Percentiles rank a stretch among this genome's conserved stretches.
These are phyloP conservation scores for Tilletia walkeri DNA, from an alignment of 1,284 basidiomycete species.

Conservation along the genomic window DNA sequence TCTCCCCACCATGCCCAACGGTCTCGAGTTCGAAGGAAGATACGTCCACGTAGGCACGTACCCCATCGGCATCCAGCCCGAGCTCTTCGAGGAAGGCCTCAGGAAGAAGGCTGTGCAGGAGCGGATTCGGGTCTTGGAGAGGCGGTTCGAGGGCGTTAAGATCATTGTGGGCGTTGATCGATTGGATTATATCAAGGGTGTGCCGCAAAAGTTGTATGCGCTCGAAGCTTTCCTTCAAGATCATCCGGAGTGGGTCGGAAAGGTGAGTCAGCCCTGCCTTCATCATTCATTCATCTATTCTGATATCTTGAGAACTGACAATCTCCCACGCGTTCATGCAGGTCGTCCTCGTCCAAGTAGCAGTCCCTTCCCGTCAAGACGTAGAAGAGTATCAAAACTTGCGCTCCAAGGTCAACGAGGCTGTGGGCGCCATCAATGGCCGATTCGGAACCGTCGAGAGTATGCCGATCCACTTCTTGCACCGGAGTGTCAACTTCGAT, in stretches of 20 bases:
- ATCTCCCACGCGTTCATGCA: slow-evolving; percentile 44
- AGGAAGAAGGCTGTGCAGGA: slow-evolving; percentile 73
- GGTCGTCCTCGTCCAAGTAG: slow-evolving; percentile 93
- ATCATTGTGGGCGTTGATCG: slow-evolving; percentile 97
- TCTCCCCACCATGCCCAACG: slow-evolving; percentile 96
- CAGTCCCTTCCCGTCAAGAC: slow-evolving; percentile 94
- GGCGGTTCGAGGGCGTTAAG: slow-evolving; percentile 89
- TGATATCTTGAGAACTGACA: background rate
- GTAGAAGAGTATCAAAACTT: slow-evolving; percentile 99
- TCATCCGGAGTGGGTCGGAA: slow-evolving; percentile 99
- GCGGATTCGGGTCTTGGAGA: slow-evolving; percentile 77
- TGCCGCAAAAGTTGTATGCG: slow-evolving; percentile 95
- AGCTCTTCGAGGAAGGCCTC: slow-evolving; percentile 82
- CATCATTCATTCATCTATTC: background rate
- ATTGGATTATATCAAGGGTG: slow-evolving; percentile 98
- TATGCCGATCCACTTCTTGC: slow-evolving; percentile 98
- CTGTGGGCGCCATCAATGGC: slow-evolving; percentile 96
- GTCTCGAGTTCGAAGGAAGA: slow-evolving; percentile 87
- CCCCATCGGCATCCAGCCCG: slow-evolving; percentile 96
- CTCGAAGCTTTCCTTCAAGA: slow-evolving; percentile 93
- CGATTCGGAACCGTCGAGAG: slow-evolving; percentile 97
- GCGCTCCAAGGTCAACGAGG: slow-evolving; percentile 91
- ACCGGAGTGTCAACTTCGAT: slow-evolving; percentile 79
- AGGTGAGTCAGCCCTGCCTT: slow-evolving; percentile 60
- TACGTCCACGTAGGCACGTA: slow-evolving; percentile 96